These are phyloP conservation scores for Pistacia integerrima DNA, from an alignment of 345 rosid genomes.

Conservation along the genomic window DNA sequence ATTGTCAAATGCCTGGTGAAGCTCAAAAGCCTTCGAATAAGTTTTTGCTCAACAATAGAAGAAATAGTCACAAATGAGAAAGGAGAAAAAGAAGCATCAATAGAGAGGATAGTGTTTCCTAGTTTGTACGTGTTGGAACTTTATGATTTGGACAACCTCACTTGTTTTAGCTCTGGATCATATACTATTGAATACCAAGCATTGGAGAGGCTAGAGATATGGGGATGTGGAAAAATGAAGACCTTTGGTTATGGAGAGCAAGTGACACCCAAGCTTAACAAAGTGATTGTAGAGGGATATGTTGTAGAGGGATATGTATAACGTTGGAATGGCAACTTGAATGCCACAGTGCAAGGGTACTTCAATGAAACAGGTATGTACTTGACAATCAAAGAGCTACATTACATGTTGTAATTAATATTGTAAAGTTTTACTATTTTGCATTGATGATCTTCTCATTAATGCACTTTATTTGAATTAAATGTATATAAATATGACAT, in stretches of 20 bases:
- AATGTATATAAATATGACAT: too few relatives aligned
- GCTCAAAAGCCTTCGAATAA: background rate
- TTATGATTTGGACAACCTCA: background rate
- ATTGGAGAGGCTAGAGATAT: background rate
- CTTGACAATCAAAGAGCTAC: too few relatives aligned
- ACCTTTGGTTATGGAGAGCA: background rate
- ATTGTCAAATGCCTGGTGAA: background rate
- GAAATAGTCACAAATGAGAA: background rate
- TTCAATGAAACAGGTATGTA: too few relatives aligned
- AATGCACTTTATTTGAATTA: too few relatives aligned
- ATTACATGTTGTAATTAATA: too few relatives aligned
- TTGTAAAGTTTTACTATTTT: too few relatives aligned
- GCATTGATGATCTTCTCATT: too few relatives aligned
- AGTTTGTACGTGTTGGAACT: background rate
- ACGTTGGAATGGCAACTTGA: too few relatives aligned
- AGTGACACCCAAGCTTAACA: background rate
- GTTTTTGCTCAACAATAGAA: background rate
- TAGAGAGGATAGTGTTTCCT: background rate
- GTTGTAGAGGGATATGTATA: too few relatives aligned
- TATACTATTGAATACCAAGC: background rate
- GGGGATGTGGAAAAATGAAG: background rate
- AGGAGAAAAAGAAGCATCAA: background rate
- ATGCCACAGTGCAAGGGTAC: too few relatives aligned
- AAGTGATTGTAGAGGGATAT: too few relatives aligned
- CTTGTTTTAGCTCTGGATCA: background rate